Evolutionary conservation across 2,329 filamentous ascomycete genomes (phyloP).

Genomic region (Colletotrichum tropicale): DNA sequence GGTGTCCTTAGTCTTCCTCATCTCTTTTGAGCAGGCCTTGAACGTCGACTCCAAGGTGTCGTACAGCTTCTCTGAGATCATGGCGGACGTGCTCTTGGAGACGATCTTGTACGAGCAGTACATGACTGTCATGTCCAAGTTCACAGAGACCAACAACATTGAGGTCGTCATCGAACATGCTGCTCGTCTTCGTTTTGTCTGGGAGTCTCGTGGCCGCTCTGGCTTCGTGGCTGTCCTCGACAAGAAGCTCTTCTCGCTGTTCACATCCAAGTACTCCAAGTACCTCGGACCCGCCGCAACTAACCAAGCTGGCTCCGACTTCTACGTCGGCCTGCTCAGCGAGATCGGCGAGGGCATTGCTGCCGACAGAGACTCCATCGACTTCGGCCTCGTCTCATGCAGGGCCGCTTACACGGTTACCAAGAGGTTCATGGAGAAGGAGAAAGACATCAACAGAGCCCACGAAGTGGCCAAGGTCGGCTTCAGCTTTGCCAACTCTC

Average conservation of each 20-base stretch:
- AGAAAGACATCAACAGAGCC: slow-evolving; percentile 41
- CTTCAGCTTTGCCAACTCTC: slow-evolving; percentile 45
- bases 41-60: slow-evolving; percentile 31
- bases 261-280: slow-evolving; percentile 35
- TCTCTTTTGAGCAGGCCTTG: slow-evolving; percentile 46
- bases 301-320: slow-evolving; percentile 36
- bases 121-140: slow-evolving; percentile 26
- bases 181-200: slow-evolving; percentile 41
- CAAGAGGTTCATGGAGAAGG: slow-evolving; percentile 36
- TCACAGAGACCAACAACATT: slow-evolving; percentile 27
- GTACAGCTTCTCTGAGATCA: slow-evolving; percentile 45
- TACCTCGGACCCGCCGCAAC: slow-evolving; percentile 25
- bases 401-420: slow-evolving; percentile 27
- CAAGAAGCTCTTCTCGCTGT: slow-evolving; percentile 41
- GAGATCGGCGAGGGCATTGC: slow-evolving; percentile 38
- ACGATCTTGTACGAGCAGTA: slow-evolving; percentile 42
- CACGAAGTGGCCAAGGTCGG: slow-evolving; percentile 46
- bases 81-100: slow-evolving; percentile 40
- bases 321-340: slow-evolving; percentile 44
- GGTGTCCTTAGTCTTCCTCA: slow-evolving; percentile 47
- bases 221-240: slow-evolving; percentile 43
- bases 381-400: slow-evolving; percentile 44
- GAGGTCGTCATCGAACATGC: slow-evolving; percentile 39
- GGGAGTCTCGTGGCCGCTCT: slow-evolving; percentile 29
- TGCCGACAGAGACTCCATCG: slow-evolving; percentile 29